A percentile compares a stretch with the other conserved stretches of the same genome.
phyloP scores from a whole-genome alignment of 1,139 yeast genomes.

The Fermentozyma sake region DNA sequence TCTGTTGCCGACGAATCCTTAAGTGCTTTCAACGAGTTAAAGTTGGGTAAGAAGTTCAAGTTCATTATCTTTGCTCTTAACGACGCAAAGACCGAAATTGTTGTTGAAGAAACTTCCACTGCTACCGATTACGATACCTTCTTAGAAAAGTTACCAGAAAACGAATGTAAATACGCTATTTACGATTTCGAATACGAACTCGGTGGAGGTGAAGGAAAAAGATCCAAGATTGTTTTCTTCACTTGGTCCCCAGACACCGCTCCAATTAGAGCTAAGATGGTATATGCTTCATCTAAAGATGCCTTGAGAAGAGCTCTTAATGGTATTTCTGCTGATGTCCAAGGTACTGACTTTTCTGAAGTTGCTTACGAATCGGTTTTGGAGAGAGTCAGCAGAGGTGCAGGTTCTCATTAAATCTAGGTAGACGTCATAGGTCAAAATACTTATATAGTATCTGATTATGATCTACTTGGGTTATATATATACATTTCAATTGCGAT shows the following conservation, averaged over 20 bases:
- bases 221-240: slow-evolving; percentile 88
- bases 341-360: slow-evolving; percentile 97
- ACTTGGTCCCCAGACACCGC: slow-evolving; percentile 99
- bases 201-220: slow-evolving; percentile 88
- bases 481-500: too few species aligned
- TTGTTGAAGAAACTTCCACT: slow-evolving; percentile 80
- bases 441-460: slow-evolving; percentile 1
- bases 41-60: slow-evolving; percentile 88
- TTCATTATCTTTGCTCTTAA: slow-evolving; percentile 77
- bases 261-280: slow-evolving; percentile 92
- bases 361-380: slow-evolving; percentile 90
- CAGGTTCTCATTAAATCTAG: slow-evolving; percentile 36
- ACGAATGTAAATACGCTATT: slow-evolving; percentile 93
- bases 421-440: not conserved
- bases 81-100: slow-evolving; percentile 82
- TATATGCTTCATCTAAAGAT: slow-evolving; percentile 95
- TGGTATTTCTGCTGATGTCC: slow-evolving; percentile 91
- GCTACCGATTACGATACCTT: slow-evolving; percentile 76
- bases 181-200: slow-evolving; percentile 95
- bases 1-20: slow-evolving; percentile 94
- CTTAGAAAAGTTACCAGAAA: slow-evolving; percentile 85
- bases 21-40: slow-evolving; percentile 89
- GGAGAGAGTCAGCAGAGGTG: slow-evolving; percentile 85
- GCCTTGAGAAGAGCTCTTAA: slow-evolving; percentile 95
- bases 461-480: too few species aligned